Base-by-base conservation (phyloP, 2,329 filamentous ascomycete species). In the Colletotrichum higginsianum region DNA sequence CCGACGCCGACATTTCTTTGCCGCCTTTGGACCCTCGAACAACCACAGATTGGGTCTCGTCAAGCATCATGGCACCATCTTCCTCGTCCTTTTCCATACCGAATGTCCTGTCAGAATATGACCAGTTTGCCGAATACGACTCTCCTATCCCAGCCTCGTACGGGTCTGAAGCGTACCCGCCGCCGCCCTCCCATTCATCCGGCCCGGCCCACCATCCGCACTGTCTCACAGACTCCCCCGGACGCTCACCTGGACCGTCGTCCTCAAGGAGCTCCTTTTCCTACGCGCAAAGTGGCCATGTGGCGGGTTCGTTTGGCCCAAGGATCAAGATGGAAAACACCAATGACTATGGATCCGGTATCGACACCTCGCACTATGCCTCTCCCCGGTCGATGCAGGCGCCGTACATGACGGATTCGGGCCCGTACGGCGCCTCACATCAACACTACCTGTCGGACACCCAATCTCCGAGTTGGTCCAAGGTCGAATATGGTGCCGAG, bases 61-160 rank as follows among this genome's bases (percentile, higher is more conserved):
- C 82, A 30, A 75, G 80, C 44, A 75, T 82, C 52, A 79, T 86
- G 70, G 83, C 85, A 35, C 77, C 83, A 35, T 76, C 80, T 23
- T 79, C 84, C 49, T 82, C 82, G 2, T 81, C 83, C 4, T 78
- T 84, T 56, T 79, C 81, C 66, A 81, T 84, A 72, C 82, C 86
- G 64, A 85, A 82, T 74, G 82, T 87, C 40, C 78, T 88, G 67
- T 81, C 84, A 46, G 87, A 88, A 56, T 90, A 89, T 76, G 85
- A 87, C 75, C 78, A 84, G 40, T 90, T 88, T 76, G 81, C 82
- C 72, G 80, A 82, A 67, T 89, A 87, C 75, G 83, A 85, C 46
- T 75, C 81, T 35, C 77, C 79, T 63, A 77, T 86, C 73, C 77
- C 82, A 66, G 73, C 80, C 23, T 74, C 85, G 3, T 89, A 87